Conservation (phyloP, 1,284 basidiomycete species). For the Papiliotrema nemorosa region DNA sequence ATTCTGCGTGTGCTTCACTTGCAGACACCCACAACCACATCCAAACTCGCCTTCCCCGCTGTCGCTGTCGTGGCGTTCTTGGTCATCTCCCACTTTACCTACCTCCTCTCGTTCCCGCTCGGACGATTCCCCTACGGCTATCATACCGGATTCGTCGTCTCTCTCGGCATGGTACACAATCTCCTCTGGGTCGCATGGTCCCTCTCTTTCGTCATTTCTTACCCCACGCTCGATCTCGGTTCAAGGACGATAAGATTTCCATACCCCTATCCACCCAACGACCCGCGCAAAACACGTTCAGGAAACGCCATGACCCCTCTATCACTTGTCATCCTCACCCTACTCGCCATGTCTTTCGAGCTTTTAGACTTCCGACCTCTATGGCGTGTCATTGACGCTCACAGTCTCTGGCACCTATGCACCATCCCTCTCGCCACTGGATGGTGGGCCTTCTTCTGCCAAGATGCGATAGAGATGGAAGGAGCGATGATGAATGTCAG, state of each 20-base stretch:
- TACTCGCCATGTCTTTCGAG: slow-evolving; percentile 74
- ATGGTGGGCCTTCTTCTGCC: slow-evolving; percentile 72
- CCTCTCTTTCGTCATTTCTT: slow-evolving; percentile 53
- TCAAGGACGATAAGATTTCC: slow-evolving; percentile 14
- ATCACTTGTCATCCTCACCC: slow-evolving; percentile 68
- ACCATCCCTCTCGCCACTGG: slow-evolving; percentile 73
- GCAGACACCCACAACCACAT: slow-evolving; percentile 21
- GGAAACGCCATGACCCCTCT: slow-evolving; percentile 54
- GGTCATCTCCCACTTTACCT: slow-evolving; percentile 42
- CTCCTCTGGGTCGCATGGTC: slow-evolving; percentile 78
- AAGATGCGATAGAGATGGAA: slow-evolving; percentile 37
- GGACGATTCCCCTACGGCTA: slow-evolving; percentile 88
- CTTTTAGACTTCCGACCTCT: slow-evolving; percentile 88
- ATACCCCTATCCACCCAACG: slow-evolving; percentile 28
- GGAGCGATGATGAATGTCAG: slow-evolving; percentile 11
- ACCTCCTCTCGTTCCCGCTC: slow-evolving; percentile 58
- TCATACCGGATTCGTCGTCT: slow-evolving; percentile 84
- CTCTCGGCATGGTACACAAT: slow-evolving; percentile 67
- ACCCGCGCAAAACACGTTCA: slow-evolving; percentile 17
- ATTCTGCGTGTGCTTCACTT: slow-evolving; percentile 74
- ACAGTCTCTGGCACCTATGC: slow-evolving; percentile 87
- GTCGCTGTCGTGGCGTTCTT: slow-evolving; percentile 22
- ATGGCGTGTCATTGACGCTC: slow-evolving; percentile 77
- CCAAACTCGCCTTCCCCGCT: slow-evolving; percentile 21
- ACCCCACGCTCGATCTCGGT: slow-evolving; percentile 23